phyloP scores from a whole-genome alignment of 352 stramenopile genomes.

The Phytophthora meadii region DNA sequence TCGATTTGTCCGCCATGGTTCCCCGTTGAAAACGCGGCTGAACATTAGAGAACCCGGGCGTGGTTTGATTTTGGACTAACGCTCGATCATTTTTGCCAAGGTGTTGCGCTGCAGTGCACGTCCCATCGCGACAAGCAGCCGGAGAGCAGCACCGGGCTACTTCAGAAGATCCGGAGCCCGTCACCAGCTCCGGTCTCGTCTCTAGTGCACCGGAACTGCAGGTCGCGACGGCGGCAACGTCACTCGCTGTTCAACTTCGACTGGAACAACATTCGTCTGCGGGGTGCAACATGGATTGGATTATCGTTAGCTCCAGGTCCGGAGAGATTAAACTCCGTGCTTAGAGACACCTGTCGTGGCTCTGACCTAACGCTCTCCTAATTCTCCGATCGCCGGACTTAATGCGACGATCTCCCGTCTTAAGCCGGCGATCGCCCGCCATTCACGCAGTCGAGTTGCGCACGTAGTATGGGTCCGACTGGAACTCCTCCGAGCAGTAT shows the following conservation, averaged over 20 bases:
- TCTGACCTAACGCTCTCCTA: conserved; percentile 35
- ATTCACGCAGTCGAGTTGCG: conserved; percentile 32
- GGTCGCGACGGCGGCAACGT: conserved; percentile 14
- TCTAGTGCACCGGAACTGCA: conserved; percentile 26
- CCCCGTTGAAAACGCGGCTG: conserved; percentile 12
- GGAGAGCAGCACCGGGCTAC: conserved; percentile 14
- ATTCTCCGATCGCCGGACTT: conserved; percentile 20
- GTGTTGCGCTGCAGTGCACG: conserved; percentile 9
- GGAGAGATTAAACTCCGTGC: conserved; percentile 12
- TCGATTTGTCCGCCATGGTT: conserved; percentile 10
- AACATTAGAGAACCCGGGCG: conserved; percentile 5
- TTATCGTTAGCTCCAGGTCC: conserved; percentile 1
- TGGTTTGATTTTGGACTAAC: background rate
- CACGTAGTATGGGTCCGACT: conserved; percentile 53
- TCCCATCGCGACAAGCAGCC: conserved; percentile 11
- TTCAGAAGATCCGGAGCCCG: conserved; percentile 32
- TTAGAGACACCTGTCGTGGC: conserved; percentile 22
- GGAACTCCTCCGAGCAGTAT: conserved; percentile 56
- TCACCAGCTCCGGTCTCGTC: conserved; percentile 21
- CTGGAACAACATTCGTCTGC: conserved; percentile 20
- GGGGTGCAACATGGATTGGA: conserved; percentile 16
- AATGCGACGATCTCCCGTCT: conserved; percentile 15
- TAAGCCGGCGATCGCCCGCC: conserved; percentile 16
- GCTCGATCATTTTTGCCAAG: conserved; percentile 6
- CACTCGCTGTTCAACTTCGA: conserved; percentile 9